Base-by-base conservation (phyloP, 192 early-diverging fungal genomes). In the Backusella tarrabulga region DNA sequence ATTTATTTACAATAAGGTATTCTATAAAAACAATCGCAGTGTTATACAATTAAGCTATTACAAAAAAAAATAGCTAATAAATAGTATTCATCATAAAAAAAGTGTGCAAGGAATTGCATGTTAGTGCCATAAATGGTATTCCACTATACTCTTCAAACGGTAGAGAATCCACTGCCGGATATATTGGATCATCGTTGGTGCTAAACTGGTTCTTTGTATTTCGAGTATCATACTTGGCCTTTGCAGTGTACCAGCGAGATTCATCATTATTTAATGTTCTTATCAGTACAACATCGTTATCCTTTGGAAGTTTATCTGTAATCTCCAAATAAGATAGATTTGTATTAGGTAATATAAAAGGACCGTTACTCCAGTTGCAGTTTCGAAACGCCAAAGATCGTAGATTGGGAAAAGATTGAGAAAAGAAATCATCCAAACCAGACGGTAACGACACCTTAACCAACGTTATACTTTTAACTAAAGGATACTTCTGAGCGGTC, bases 11-110 rank as follows among this genome's bases (percentile, higher is more conserved):
- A 50, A n/a, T 50, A 50, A n/a, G 19, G 19, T 50, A 50, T 2
- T 50, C 46, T 50, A 50, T 50, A n/a, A 17, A 50, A 50, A 50
- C 19, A 50, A 17, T n/a, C 6, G 0, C 17, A 50, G 0, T n/a
- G 46, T 21, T 50, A 50, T 50, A 50, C 19, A 50, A 50, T 50
- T 50, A 21, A 14, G 42, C 12, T 44, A 44, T 6, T 19, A 6
- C 6, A n/a, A 50, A n/a, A 50, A 50, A 50, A 29, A 15, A 54
- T 63, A 26, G 26, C 56, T 63, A 63, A 29, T 63, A 63, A 14
- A 29, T 63, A 63, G 23, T 63, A 63, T 63, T 63, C 56, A 63
- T 26, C 26, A 63, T 29, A 63, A 63, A 63, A 63, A 63, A 63
- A 63, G 56, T 63, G 26, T 63, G 23, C 26, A 63, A 29, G 9